Conservation (phyloP, 108 stramenopile genomes). For the Nitzschia sp. region DNA sequence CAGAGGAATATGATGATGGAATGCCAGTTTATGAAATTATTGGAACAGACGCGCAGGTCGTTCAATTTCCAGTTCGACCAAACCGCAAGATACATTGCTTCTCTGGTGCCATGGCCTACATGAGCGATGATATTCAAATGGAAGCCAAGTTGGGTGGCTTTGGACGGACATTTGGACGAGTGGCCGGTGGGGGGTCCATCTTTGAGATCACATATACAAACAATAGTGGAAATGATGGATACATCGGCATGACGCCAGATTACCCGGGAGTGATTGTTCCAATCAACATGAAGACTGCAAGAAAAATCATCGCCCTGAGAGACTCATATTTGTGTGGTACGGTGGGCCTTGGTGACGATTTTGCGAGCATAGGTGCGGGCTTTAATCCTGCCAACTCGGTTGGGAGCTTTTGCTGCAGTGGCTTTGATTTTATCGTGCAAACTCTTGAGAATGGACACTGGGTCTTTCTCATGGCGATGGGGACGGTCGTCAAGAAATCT, state of each 20-base stretch:
- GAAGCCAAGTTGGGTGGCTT: slow-evolving; percentile 38
- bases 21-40: slow-evolving; percentile 49
- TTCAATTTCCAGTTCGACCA: slow-evolving; percentile 53
- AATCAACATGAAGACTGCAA: slow-evolving; percentile 36
- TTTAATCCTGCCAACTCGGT: slow-evolving; percentile 46
- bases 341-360: slow-evolving; percentile 24
- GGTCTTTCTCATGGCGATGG: slow-evolving; percentile 67
- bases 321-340: slow-evolving; percentile 58
- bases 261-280: slow-evolving; percentile 61
- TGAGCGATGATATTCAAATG: slow-evolving; percentile 49
- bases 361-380: slow-evolving; percentile 41
- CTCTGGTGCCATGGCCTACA: slow-evolving; percentile 67
- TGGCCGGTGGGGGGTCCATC: slow-evolving; percentile 53
- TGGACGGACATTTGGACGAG: slow-evolving; percentile 42
- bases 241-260: slow-evolving; percentile 56
- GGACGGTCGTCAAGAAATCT: slow-evolving; percentile 44
- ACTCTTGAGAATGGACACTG: slow-evolving; percentile 45
- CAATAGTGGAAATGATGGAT: slow-evolving; percentile 35
- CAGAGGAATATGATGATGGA: slow-evolving; percentile 38
- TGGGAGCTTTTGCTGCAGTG: slow-evolving; percentile 48
- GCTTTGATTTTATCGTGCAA: slow-evolving; percentile 59
- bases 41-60: slow-evolving; percentile 53
- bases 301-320: slow-evolving; percentile 42
- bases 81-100: slow-evolving; percentile 47
- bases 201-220: slow-evolving; percentile 57